phyloP scores from a whole-genome alignment of 768 basidiomycete genomes.

The Tylopilus rubrobrunneus region DNA sequence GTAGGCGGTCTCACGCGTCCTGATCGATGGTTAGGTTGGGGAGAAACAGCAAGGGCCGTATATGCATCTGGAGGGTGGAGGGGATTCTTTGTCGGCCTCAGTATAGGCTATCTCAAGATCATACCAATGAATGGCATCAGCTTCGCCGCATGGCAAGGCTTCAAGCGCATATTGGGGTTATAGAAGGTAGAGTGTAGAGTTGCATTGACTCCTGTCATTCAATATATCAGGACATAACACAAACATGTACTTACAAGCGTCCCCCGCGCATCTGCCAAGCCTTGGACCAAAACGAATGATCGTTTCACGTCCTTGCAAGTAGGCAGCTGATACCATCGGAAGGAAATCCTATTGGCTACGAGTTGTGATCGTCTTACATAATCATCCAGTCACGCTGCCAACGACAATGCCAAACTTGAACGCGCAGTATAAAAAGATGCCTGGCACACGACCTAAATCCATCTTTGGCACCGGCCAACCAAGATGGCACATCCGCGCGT shows the following conservation, averaged over 20 bases:
- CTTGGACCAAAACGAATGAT: background rate
- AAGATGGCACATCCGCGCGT: conserved; percentile 6
- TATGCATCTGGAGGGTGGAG: conserved; percentile 70
- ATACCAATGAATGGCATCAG: conserved; percentile 95
- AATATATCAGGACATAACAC: background rate
- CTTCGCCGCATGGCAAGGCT: conserved; percentile 81
- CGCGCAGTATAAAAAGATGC: background rate
- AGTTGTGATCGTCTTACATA: no score
- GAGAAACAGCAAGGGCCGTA: conserved; percentile 68
- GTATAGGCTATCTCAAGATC: conserved; percentile 91
- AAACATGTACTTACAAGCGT: background rate
- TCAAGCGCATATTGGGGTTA: conserved; percentile 27
- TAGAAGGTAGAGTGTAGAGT: conserved; percentile 17
- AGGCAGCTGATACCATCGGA: background rate
- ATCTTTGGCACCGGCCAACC: background rate
- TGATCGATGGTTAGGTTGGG: conserved; percentile 71
- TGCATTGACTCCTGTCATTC: background rate
- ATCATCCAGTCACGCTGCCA: no score
- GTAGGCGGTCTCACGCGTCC: conserved; percentile 83
- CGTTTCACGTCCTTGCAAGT: background rate
- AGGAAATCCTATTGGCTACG: background rate
- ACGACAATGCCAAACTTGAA: no score
- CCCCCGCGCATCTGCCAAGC: background rate
- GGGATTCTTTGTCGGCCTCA: conserved; percentile 89
- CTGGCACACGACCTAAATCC: background rate